phyloP scores from a whole-genome alignment of 169 alveolate genomes.

The Cryptosporidium tyzzeri region DNA sequence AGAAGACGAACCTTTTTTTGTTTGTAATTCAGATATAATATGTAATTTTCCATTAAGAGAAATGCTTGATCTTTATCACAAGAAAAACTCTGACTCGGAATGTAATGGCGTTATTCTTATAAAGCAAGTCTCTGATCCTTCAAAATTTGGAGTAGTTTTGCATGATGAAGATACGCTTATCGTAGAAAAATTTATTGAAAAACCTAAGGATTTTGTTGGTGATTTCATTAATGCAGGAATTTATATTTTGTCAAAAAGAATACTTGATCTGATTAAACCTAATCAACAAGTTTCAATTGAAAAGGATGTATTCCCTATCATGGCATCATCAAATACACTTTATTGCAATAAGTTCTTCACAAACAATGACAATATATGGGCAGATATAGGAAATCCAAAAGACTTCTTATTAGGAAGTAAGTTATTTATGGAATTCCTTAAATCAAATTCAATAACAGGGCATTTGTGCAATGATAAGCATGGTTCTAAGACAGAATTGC shows the following conservation, averaged over 20 bases:
- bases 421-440: conserved; percentile 80
- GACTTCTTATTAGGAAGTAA: conserved; percentile 89
- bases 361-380: conserved; percentile 88
- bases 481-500: background rate
- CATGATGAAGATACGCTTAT: conserved; percentile 87
- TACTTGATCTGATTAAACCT: conserved; percentile 89
- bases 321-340: conserved; percentile 88
- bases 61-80: conserved; percentile 91
- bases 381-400: conserved; percentile 94
- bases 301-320: conserved; percentile 94
- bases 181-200: conserved; percentile 93
- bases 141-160: conserved; percentile 96
- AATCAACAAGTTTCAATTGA: conserved; percentile 93
- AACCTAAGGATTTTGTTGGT: conserved; percentile 92
- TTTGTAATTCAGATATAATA: conserved; percentile 95
- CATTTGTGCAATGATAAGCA: background rate
- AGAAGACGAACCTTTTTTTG: conserved; percentile 92
- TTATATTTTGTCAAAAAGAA: conserved; percentile 89
- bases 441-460: background rate
- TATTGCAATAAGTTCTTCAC: conserved; percentile 84
- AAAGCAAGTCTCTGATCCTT: conserved; percentile 95
- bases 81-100: conserved; percentile 88
- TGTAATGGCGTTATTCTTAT: conserved; percentile 80
- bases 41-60: conserved; percentile 96
- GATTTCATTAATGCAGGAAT: conserved; percentile 90